A percentile compares a stretch with the other conserved stretches of the same genome.
Evolutionary conservation across 2,329 filamentous ascomycete species (phyloP).

Genomic region (Claviceps pazoutovae): DNA sequence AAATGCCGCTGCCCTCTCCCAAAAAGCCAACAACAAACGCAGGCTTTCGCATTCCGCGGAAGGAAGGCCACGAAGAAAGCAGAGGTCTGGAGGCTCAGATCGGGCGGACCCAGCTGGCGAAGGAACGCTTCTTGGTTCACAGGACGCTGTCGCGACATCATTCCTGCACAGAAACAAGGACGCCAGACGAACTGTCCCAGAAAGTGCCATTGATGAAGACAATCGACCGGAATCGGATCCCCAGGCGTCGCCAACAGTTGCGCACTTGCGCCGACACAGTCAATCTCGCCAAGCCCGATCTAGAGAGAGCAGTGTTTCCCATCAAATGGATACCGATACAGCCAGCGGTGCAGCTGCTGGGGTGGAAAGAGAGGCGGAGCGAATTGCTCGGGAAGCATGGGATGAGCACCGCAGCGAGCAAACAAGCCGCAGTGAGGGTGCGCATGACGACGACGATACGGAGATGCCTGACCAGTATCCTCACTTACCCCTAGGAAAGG

Average conservation of each 20-base stretch:
- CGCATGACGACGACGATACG: constrained; percentile 1
- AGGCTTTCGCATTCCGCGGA: constrained; percentile 17
- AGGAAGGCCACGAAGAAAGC: constrained; percentile 21
- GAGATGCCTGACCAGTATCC: constrained; percentile 4
- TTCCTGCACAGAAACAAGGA: constrained; percentile 7
- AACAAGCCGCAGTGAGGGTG: constrained; percentile 7
- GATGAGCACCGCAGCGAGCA: constrained; percentile 19
- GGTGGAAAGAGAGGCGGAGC: constrained; percentile 15
- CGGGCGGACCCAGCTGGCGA: constrained; percentile 7
- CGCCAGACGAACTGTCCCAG: constrained; percentile 2
- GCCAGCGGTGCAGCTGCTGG: neutral
- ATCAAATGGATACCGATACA: constrained; percentile 13
- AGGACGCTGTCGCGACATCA: constrained; percentile 1
- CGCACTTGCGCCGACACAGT: constrained; percentile 13
- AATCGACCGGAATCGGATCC: constrained; percentile 8
- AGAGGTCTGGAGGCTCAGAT: constrained; percentile 13
- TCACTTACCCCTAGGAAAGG: constrained; percentile 1
- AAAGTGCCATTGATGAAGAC: constrained; percentile 10
- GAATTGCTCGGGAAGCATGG: constrained; percentile 22
- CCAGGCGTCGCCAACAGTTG: constrained; percentile 16
- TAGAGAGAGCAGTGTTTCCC: constrained; percentile 13
- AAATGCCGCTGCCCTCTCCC: constrained; percentile 6
- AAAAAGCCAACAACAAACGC: constrained; percentile 20
- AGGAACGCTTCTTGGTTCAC: neutral
- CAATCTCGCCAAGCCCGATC: constrained; percentile 15